These are phyloP conservation scores for Podospora anserina DNA, from an alignment of 495 filamentous ascomycete species.

Conservation along the genomic window DNA sequence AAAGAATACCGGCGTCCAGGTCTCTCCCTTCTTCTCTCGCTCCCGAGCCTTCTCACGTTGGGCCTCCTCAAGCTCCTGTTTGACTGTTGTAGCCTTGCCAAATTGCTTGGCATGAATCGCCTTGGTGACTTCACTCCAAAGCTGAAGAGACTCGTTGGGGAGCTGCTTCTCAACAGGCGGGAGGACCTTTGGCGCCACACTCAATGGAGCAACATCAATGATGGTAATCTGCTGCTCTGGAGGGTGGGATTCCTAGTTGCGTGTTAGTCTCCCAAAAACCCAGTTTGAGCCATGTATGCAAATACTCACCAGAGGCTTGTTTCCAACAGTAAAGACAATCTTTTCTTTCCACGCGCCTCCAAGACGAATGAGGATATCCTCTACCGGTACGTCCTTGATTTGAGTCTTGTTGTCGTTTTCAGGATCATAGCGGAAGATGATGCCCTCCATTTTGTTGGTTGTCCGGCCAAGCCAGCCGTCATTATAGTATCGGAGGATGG, in stretches of 20 bases:
- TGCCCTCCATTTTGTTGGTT: conserved; percentile 86
- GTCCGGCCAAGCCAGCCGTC: conserved; percentile 92
- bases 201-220: conserved; percentile 79
- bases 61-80: conserved; percentile 86
- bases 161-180: conserved; percentile 75
- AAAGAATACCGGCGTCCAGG: conserved; percentile 92
- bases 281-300: not conserved
- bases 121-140: conserved; percentile 82
- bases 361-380: conserved; percentile 77
- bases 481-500: conserved; percentile 86
- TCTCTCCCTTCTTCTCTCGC: conserved; percentile 58
- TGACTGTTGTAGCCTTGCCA: conserved; percentile 75
- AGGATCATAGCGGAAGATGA: conserved; percentile 84
- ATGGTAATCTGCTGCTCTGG: conserved; percentile 66
- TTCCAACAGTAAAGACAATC: conserved; percentile 50
- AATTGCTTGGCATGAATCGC: conserved; percentile 86
- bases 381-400: conserved; percentile 80
- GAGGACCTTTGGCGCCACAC: conserved; percentile 69
- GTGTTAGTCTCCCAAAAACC: conserved; percentile 9
- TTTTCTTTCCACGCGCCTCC: conserved; percentile 75
- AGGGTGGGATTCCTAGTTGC: conserved; percentile 38
- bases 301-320: conserved; percentile 49
- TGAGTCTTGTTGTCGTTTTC: conserved; percentile 70
- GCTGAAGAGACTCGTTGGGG: conserved; percentile 82
- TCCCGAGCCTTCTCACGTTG: conserved; percentile 83